Evolutionary conservation across 495 filamentous ascomycete genomes (phyloP).

Genomic region (Hamigera avellanea): DNA sequence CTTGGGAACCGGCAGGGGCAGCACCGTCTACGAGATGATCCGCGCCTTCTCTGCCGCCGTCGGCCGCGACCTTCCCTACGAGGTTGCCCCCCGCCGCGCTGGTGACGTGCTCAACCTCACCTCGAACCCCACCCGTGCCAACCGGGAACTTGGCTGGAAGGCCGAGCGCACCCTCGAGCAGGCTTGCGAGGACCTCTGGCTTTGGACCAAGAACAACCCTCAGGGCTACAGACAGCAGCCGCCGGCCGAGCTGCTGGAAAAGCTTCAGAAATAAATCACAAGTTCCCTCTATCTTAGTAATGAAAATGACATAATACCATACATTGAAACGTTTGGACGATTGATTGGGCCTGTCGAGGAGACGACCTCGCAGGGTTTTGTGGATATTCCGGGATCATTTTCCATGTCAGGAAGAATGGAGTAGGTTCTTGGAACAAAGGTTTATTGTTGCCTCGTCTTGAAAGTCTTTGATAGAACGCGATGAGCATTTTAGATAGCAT

Average conservation of each 20-base stretch:
- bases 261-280: conserved; percentile 45
- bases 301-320: too few relatives aligned
- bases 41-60: conserved; percentile 82
- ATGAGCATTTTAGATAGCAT: too few relatives aligned
- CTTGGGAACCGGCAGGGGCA: conserved; percentile 87
- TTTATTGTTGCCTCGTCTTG: too few relatives aligned
- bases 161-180: conserved; percentile 82
- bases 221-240: conserved; percentile 86
- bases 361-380: too few relatives aligned
- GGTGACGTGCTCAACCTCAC: conserved; percentile 94
- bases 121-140: conserved; percentile 78
- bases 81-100: conserved; percentile 69
- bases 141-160: conserved; percentile 85
- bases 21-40: conserved; percentile 96
- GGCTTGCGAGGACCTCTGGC: conserved; percentile 89
- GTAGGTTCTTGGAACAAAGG: too few relatives aligned
- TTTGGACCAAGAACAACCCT: conserved; percentile 91
- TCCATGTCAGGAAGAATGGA: too few relatives aligned
- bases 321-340: too few relatives aligned
- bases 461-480: too few relatives aligned
- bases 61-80: conserved; percentile 73
- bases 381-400: too few relatives aligned
- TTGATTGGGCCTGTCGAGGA: too few relatives aligned
- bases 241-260: conserved; percentile 68
- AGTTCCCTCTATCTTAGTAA: too few relatives aligned